Base-by-base conservation (phyloP, 139 green algal species). In the Closterium sp. region DNA sequence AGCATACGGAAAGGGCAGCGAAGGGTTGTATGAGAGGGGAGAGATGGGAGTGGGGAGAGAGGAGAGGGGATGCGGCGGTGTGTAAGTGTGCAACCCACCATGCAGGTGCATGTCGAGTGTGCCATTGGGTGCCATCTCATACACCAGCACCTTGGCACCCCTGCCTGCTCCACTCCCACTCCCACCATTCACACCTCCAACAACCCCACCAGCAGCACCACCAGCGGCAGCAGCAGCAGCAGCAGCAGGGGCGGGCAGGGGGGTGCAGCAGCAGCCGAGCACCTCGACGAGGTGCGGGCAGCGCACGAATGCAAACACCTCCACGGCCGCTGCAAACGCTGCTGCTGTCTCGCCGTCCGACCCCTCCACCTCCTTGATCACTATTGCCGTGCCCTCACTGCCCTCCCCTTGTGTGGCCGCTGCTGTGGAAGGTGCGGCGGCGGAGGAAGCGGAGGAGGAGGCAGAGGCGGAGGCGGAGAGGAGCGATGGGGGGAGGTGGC, bases 41-140 rank as follows among this genome's bases (percentile, higher is more conserved):
- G 30, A 9, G 31, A 0, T 19, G 31, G 7, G 88, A 42, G 11
- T 27, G 31, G 31, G 21, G 88, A 4, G 22, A 31, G 4, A 4
- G 88, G 88, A 24, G 85, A 17, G 85, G 85, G 6, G 9, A 88
- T 50, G 38, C 13, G 38, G 4, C 38, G 0, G 38, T 50, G 38
- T 50, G 38, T n/a, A n/a, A 11, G 38, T 17, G 38, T 50, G 38
- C 38, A 50, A 50, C 38, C 38, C 21, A 42, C 86, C 86, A 87
- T 87, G 85, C 21, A 87, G 85, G 85, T 87, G 85, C 85, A 87
- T 87, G 85, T 87, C 85, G 85, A 87, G 85, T 0, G 19, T 87
- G 85, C 85, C 85, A 31, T 87, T 87, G 85, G 85, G 85, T 24
- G 27, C 28, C 28, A 87, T 22, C 85, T 87, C 85, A 10, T 87